Percentiles rank a stretch among this genome's conserved stretches.
These are phyloP conservation scores for Candida taoyuanica DNA, from an alignment of 805 yeast species.

Conservation along the genomic window DNA sequence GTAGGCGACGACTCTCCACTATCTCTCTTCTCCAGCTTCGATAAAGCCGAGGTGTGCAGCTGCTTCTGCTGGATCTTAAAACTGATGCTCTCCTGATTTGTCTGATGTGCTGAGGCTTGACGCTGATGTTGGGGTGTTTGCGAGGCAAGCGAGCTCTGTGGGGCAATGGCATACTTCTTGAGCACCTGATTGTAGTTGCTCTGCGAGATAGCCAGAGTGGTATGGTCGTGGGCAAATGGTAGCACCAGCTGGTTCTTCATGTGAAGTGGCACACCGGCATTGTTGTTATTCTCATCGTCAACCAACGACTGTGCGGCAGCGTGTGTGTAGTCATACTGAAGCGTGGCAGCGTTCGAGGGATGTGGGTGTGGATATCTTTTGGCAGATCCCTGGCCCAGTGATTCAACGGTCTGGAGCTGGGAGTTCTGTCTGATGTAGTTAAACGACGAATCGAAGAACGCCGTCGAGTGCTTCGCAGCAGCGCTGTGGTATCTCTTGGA, in stretches of 20 bases:
- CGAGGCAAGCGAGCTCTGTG: constrained; percentile 8
- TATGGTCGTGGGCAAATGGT: constrained; percentile 17
- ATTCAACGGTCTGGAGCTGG: constrained; percentile 26
- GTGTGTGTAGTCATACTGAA: constrained; percentile 7
- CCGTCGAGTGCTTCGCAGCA: constrained; percentile 29
- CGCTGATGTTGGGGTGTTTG: constrained; percentile 5
- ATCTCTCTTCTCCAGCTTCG: not conserved
- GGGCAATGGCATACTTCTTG: constrained; percentile 11
- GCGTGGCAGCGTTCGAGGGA: constrained; percentile 32
- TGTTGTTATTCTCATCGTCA: constrained; percentile 18
- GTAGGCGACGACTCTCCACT: constrained; percentile 1
- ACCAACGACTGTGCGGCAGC: constrained; percentile 5
- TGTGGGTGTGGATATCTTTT: constrained; percentile 29
- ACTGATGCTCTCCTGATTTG: not conserved
- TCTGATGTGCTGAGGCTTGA: constrained; percentile 4
- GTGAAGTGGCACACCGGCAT: not conserved
- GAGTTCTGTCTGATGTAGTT: constrained; percentile 35
- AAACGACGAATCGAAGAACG: constrained; percentile 39
- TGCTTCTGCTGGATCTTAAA: constrained; percentile 1
- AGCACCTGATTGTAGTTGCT: constrained; percentile 16
- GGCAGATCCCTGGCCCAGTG: constrained; percentile 19
- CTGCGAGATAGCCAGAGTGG: constrained; percentile 15
- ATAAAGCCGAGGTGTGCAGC: constrained; percentile 1
- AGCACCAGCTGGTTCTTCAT: constrained; percentile 19
- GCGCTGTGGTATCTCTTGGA: constrained; percentile 35